phyloP scores from a whole-genome alignment of 139 green algal species.

The Auxenochlorella pyrenoidosa region DNA sequence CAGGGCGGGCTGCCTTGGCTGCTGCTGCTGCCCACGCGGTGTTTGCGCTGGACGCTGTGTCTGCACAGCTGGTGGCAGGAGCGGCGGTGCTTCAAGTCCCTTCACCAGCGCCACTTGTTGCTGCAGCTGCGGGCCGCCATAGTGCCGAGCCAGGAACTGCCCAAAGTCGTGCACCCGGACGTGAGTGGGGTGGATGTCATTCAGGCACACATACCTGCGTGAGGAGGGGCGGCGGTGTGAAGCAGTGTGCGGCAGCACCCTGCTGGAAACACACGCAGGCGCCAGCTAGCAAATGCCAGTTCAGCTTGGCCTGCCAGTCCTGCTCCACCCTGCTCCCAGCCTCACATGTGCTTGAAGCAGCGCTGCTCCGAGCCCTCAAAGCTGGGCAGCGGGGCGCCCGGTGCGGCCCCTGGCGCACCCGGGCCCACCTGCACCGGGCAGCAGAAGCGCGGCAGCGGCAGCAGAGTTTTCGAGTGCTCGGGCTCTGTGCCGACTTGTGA shows the following conservation, averaged over 20 bases:
- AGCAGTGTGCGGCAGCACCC: no score
- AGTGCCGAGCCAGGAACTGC: background rate
- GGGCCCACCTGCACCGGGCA: background rate
- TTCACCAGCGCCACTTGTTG: background rate
- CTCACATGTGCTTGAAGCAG: conserved; percentile 4
- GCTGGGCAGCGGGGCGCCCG: background rate
- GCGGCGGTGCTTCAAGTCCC: background rate
- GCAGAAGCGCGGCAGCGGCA: background rate
- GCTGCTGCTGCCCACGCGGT: background rate
- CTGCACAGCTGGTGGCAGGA: background rate
- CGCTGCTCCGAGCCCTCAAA: background rate
- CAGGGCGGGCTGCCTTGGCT: background rate
- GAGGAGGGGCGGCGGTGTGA: background rate
- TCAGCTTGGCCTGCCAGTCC: no score
- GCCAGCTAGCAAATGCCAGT: no score
- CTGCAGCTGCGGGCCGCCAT: background rate
- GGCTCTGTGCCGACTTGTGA: no score
- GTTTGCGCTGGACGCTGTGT: background rate
- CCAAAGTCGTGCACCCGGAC: background rate
- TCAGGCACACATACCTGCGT: background rate
- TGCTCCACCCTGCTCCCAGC: no score
- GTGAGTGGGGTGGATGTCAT: background rate
- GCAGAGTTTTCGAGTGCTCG: background rate
- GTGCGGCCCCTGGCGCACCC: background rate
- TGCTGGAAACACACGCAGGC: no score